phyloP scores from a whole-genome alignment of 2,329 filamentous ascomycete genomes.

The Neopestalotiopsis sp. region DNA sequence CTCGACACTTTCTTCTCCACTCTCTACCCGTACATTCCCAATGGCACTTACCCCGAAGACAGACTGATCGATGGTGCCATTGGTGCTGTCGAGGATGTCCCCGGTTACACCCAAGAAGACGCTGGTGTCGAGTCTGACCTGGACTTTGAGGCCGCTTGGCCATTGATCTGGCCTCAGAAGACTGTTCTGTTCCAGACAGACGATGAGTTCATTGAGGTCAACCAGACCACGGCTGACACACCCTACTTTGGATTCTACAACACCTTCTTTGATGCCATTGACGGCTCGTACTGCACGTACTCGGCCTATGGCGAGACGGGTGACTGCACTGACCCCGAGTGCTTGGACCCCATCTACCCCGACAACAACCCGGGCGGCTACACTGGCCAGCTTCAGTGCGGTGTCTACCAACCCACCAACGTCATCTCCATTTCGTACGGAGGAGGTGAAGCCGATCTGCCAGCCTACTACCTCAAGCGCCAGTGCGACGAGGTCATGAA shows the following conservation, averaged over 20 bases:
- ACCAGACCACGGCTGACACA: slow-evolving; percentile 13
- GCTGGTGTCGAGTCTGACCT: slow-evolving; percentile 33
- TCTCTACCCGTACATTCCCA: slow-evolving; percentile 35
- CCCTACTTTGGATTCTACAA: slow-evolving; percentile 13
- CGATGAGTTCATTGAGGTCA: slow-evolving; percentile 41
- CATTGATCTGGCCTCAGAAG: slow-evolving; percentile 45
- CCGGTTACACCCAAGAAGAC: slow-evolving; percentile 26
- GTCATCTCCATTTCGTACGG: slow-evolving; percentile 62
- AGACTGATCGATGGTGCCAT: slow-evolving; percentile 41
- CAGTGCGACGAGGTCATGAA: slow-evolving; percentile 56
- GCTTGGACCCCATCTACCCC: slow-evolving; percentile 45
- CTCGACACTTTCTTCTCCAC: slow-evolving; percentile 39
- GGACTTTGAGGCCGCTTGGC: slow-evolving; percentile 49
- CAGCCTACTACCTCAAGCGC: slow-evolving; percentile 54
- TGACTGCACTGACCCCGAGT: slow-evolving; percentile 26
- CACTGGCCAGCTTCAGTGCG: slow-evolving; percentile 44
- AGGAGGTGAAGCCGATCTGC: slow-evolving; percentile 54
- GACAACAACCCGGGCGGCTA: slow-evolving; percentile 50
- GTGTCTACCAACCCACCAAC: slow-evolving; percentile 54
- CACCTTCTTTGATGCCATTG: slow-evolving; percentile 25
- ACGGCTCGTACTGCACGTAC: slow-evolving; percentile 31
- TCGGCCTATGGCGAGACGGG: slow-evolving; percentile 31
- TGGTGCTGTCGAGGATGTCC: slow-evolving; percentile 30
- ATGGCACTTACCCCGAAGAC: slow-evolving; percentile 40
- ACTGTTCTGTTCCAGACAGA: slow-evolving; percentile 45